Evolutionary conservation across 2,329 filamentous ascomycete species (phyloP), one percentile per base, ranked within the genome.

Genomic region (Pseudogymnoascus sp.): DNA sequence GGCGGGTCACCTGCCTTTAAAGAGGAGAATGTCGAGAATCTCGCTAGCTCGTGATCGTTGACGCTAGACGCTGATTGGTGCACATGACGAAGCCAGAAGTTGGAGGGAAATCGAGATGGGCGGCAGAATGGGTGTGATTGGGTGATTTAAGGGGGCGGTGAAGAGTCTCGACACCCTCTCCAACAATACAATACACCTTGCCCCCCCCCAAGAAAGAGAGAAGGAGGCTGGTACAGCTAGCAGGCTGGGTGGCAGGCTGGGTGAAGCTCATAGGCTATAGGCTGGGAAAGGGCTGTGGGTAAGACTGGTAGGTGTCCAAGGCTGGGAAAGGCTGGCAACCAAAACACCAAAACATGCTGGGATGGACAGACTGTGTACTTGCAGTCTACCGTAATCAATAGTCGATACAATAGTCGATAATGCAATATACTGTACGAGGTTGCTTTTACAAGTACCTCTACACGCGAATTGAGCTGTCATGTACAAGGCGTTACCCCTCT

Each of bases 1-100:
- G 50, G 50, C 50, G 50, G 50, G 50, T 56, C 50, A 56, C 50
- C 50, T 56, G 50, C 50, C 50, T 56, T 56, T 56, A 56, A 56
- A 56, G 50, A 56, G 50, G 50, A 44, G 50, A 56, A 56, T 33
- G 50, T 56, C 29, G 50, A 33, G 50, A 56, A 56, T 56, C 50
- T 56, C 50, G 50, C 50, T 56, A 56, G 50, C 50, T 56, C 50
- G 50, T 56, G 50, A 56, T 56, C 50, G 29, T 33, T 56, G 50
- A 56, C 50, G 50, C 50, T 56, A 56, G 50, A 33, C 29, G 50
- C 3, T 56, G 50, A 56, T 56, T 56, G 50, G 50, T 35, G 50
- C 50, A 56, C 50, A 56, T 56, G 50, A 56, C 50, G 50, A 56
- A 56, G 50, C 29, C 50, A 56, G 50, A 33, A 21, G 13, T 33